Evolutionary conservation across 148 eudicot genomes (phyloP), one percentile per base, ranked within the genome.

Genomic region (Pharnaceum exiguum): DNA sequence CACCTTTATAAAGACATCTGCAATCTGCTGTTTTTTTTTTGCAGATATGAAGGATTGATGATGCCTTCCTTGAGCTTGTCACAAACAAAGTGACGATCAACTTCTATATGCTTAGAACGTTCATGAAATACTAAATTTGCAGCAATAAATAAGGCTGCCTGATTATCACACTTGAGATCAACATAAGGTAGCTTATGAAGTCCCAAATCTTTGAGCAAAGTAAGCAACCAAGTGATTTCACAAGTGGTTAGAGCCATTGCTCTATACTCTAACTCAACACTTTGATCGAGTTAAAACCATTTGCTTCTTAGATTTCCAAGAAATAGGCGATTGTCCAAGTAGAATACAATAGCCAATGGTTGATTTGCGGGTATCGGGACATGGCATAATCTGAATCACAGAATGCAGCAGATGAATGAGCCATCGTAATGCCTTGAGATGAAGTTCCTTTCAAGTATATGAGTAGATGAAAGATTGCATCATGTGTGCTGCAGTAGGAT

Each of bases 261-360:
- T 5, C 59, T 28, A n/a, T 59, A 50, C 31, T 67, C 53, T 10
- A 59, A 65, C 43, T 67, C 59, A 1, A 65, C 46, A 4, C n/a
- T 46, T 50, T 0, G 65, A 50, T 3, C 52, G 6, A 1, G 65
- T 17, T 0, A 67, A 55, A 9, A 29, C 44, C 0, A 5, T 8
- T 23, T 66, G 62, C 15, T 66, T 66, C 47, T 66, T 66, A 0
- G 55, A 25, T 10, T 57, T 66, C 70, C 63, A 66, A 2, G 63
- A 56, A 13, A 63, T 30, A 0, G 56, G 26, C 0, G 60, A 29
- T 3, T n/a, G 3, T 0, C 69, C 62, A 18, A 55, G 10, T 2
- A 40, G 22, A 2, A 65, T 19, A 15, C 53, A 46, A 24, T 10
- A 65, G 0, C 62, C 46, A 10, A 62, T 44, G 2, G 49, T 27